These are phyloP conservation scores for Tinospora cordifolia DNA, from an alignment of 164 flowering plant genomes.

Conservation along the genomic window DNA sequence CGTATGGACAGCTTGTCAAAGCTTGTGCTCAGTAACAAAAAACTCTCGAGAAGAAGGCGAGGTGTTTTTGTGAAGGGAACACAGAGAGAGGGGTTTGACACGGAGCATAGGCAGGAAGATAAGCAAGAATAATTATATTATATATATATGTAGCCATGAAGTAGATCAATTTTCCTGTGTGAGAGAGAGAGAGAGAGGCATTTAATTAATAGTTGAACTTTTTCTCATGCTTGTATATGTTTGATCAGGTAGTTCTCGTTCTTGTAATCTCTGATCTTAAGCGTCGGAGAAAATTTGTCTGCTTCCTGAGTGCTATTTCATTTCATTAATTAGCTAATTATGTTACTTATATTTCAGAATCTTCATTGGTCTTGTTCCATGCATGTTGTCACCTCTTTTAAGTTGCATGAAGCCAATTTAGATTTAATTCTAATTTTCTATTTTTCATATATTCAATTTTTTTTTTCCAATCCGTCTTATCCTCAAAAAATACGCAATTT, in stretches of 20 bases:
- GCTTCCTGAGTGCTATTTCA: too few species aligned
- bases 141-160: constrained; percentile 33
- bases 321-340: constrained; percentile 26
- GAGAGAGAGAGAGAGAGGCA: too few species aligned
- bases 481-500: too few species aligned
- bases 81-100: constrained; percentile 48
- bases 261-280: constrained; percentile 11
- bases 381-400: too few species aligned
- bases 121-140: constrained; percentile 16
- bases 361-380: too few species aligned
- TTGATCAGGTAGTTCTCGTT: not conserved
- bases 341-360: constrained; percentile 5
- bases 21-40: constrained; percentile 71
- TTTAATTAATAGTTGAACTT: too few species aligned
- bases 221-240: too few species aligned
- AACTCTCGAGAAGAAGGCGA: constrained; percentile 32
- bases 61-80: constrained; percentile 14
- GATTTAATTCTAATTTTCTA: too few species aligned
- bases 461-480: too few species aligned
- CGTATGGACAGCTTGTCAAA: constrained; percentile 21
- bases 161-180: constrained; percentile 63
- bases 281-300: constrained; percentile 49
- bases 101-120: constrained; percentile 42
- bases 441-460: too few species aligned
- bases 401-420: too few species aligned